These are phyloP conservation scores for Ceratobasidium sp. DNA, from an alignment of 1,284 basidiomycete species.

Conservation along the genomic window DNA sequence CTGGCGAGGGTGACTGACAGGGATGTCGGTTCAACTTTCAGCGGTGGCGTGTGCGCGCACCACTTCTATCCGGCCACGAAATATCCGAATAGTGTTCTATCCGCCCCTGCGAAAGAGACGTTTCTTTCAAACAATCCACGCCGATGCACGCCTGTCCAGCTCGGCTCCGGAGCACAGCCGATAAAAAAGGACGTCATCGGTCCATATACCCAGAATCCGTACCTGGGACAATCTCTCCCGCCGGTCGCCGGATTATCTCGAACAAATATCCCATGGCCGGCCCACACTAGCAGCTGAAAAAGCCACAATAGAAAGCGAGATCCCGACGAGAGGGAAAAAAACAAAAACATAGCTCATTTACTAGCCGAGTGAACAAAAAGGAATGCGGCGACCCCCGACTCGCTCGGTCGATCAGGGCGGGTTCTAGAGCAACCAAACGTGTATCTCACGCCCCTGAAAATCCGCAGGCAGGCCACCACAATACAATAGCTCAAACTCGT, in stretches of 20 bases:
- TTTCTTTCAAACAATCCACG: not conserved
- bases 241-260: not conserved
- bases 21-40: not conserved
- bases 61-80: no score
- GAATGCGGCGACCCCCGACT: no score
- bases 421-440: no score
- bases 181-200: not conserved
- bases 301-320: not conserved
- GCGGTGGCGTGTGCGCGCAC: no score
- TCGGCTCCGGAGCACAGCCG: not conserved
- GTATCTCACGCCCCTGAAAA: no score
- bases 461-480: not conserved
- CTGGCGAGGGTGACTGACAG: no score
- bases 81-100: not conserved
- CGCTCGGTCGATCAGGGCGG: not conserved
- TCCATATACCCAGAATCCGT: no score
- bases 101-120: not conserved
- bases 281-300: no score
- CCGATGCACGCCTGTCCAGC: not conserved
- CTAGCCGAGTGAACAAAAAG: no score
- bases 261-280: no score
- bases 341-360: not conserved
- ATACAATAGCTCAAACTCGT: not conserved
- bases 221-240: no score
- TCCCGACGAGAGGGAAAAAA: not conserved